Percentiles rank a stretch among this genome's conserved stretches.
These are phyloP conservation scores for Rhynchosporium agropyri DNA, from an alignment of 2,329 filamentous ascomycete species.

Conservation along the genomic window DNA sequence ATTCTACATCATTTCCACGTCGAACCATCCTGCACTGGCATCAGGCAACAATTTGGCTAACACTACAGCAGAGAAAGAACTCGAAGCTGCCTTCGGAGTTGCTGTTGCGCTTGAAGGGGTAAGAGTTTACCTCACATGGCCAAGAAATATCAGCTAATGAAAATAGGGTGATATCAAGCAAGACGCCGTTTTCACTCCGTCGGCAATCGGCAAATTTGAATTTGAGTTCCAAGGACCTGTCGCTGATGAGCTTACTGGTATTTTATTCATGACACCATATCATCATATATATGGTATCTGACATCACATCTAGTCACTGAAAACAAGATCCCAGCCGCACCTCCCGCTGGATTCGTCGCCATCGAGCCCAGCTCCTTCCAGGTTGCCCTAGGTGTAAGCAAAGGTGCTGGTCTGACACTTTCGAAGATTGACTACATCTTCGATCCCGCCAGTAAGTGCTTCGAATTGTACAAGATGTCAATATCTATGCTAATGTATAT, in stretches of 20 bases:
- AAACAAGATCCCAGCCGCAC: slow-evolving; percentile 43
- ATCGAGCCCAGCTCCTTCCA: slow-evolving; percentile 46
- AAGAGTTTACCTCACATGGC: not conserved
- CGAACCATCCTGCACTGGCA: not conserved
- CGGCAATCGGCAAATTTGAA: slow-evolving; percentile 44
- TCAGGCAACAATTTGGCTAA: not conserved
- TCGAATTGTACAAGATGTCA: no score
- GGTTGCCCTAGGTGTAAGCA: slow-evolving; percentile 41
- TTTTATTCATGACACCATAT: not conserved
- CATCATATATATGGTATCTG: not conserved
- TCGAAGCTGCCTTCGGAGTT: slow-evolving; percentile 8
- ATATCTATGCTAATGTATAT: not conserved
- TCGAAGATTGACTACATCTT: slow-evolving; percentile 48
- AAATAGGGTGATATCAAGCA: slow-evolving; percentile 14
- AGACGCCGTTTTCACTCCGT: slow-evolving; percentile 9
- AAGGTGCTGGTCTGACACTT: slow-evolving; percentile 42
- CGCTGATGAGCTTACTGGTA: slow-evolving; percentile 40
- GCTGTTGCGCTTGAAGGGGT: slow-evolving; percentile 9
- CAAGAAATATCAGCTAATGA: not conserved
- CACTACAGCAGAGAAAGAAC: not conserved
- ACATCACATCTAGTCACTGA: slow-evolving; percentile 40
- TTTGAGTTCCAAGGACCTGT: slow-evolving; percentile 46
- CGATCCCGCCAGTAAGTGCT: slow-evolving; percentile 43
- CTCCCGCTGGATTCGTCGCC: slow-evolving; percentile 45
- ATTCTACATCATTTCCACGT: not conserved